These are phyloP conservation scores for Gilbertella persicaria DNA, from an alignment of 371 early-diverging fungal genomes.

Conservation along the genomic window DNA sequence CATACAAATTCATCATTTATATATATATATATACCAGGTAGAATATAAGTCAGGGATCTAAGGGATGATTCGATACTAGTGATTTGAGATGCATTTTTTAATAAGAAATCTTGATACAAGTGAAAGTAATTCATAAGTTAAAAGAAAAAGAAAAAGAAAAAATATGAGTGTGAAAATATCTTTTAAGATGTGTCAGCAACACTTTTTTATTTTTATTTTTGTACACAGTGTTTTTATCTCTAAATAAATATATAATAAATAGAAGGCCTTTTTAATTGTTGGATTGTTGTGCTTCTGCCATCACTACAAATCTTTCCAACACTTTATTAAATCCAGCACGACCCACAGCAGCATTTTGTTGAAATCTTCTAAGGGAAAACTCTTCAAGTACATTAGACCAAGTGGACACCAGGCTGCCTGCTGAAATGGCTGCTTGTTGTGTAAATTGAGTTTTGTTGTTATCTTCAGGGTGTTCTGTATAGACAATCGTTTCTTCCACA, in stretches of 20 bases:
- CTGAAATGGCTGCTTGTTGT: conserved; percentile 79
- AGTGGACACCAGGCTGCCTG: conserved; percentile 65
- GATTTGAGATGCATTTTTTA: conserved; percentile 86
- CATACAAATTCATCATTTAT: conserved; percentile 3
- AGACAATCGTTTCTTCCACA: conserved; percentile 83
- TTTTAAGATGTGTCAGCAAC: conserved; percentile 23
- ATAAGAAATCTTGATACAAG: conserved; percentile 79
- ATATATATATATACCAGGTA: conserved; percentile 74
- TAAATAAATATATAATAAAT: background rate
- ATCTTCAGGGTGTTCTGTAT: conserved; percentile 58
- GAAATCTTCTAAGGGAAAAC: conserved; percentile 76
- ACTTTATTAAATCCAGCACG: conserved; percentile 69
- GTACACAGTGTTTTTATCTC: no score
- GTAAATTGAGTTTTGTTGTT: conserved; percentile 59
- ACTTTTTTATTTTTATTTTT: conserved; percentile 2
- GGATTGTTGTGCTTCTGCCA: conserved; percentile 28
- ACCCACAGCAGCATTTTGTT: conserved; percentile 79
- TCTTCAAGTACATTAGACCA: conserved; percentile 81
- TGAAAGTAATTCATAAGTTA: conserved; percentile 52
- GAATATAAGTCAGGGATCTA: conserved; percentile 86
- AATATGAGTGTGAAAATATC: conserved; percentile 11
- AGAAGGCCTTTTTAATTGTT: background rate
- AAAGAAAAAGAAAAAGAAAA: conserved; percentile 8
- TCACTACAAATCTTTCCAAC: conserved; percentile 49
- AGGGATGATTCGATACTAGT: conserved; percentile 85